Evolutionary conservation across 176 grass and related monocot genomes (phyloP).

Genomic region (Eragrostis curvula): DNA sequence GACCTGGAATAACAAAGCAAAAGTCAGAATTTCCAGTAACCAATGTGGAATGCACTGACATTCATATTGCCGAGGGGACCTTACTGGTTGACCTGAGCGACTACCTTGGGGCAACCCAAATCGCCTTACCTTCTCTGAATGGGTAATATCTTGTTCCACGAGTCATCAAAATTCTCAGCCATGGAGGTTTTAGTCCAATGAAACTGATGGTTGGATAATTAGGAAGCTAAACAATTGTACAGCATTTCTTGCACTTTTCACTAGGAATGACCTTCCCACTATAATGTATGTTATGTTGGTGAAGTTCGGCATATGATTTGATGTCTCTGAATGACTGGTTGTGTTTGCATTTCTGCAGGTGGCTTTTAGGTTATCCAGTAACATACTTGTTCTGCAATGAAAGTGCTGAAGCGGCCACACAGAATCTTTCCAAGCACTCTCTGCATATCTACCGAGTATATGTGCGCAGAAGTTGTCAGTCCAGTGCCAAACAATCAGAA

Average conservation of each 20-base stretch:
- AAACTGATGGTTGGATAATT: constrained; percentile 16
- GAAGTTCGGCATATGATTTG: constrained; percentile 20
- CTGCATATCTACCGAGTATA: constrained; percentile 82
- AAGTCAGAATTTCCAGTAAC: constrained; percentile 28
- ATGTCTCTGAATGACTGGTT: not conserved
- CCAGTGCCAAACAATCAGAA: constrained; percentile 48
- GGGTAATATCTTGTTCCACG: constrained; percentile 52
- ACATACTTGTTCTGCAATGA: constrained; percentile 73
- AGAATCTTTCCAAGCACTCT: constrained; percentile 66
- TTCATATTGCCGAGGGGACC: not conserved
- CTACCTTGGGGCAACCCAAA: constrained; percentile 48
- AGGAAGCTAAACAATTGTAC: not conserved
- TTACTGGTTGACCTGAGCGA: constrained; percentile 62
- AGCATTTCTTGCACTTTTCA: not conserved
- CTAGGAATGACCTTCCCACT: not conserved
- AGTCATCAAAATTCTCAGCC: constrained; percentile 1
- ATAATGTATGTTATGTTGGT: constrained; percentile 21
- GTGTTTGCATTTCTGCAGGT: constrained; percentile 50
- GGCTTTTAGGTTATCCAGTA: constrained; percentile 92
- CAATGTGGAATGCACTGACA: constrained; percentile 12
- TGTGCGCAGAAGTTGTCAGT: constrained; percentile 38
- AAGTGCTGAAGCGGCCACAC: constrained; percentile 47
- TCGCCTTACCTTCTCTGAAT: constrained; percentile 81
- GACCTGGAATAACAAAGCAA: constrained; percentile 28
- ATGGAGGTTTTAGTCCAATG: not conserved